Evolutionary conservation across 1,284 basidiomycete species (phyloP).

Genomic region (Inonotus obliquus): DNA sequence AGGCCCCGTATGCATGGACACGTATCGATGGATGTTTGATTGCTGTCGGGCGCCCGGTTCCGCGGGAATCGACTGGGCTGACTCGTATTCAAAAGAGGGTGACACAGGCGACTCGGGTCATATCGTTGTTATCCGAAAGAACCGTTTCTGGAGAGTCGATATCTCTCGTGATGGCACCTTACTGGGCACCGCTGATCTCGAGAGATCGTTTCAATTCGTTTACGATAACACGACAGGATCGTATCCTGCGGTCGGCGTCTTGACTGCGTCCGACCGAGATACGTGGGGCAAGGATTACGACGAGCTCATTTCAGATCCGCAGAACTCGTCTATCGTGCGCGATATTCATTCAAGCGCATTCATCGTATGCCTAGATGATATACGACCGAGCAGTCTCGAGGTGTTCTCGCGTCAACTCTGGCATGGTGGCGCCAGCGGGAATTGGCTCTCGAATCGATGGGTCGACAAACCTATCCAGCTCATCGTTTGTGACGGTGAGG

Average conservation of each 20-base stretch:
- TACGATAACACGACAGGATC: conserved; percentile 59
- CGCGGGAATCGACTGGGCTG: conserved; percentile 70
- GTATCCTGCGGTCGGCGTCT: conserved; percentile 69
- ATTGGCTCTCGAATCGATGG: conserved; percentile 60
- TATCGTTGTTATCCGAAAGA: conserved; percentile 74
- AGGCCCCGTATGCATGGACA: conserved; percentile 82
- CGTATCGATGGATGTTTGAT: conserved; percentile 93
- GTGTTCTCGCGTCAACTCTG: conserved; percentile 64
- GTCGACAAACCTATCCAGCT: conserved; percentile 85
- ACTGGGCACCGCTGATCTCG: conserved; percentile 65
- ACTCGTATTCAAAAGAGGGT: conserved; percentile 61
- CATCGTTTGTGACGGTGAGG: conserved; percentile 76
- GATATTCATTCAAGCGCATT: conserved; percentile 81
- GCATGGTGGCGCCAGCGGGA: conserved; percentile 52
- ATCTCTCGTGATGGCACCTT: conserved; percentile 52
- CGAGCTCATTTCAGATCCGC: conserved; percentile 46
- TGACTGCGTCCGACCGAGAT: conserved; percentile 79
- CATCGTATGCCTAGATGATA: conserved; percentile 72
- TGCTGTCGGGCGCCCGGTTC: conserved; percentile 78
- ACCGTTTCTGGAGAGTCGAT: conserved; percentile 74
- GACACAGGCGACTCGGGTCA: conserved; percentile 67
- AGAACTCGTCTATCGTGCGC: conserved; percentile 63
- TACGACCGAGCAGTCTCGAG: conserved; percentile 46
- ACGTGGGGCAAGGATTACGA: conserved; percentile 80
- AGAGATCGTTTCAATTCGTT: conserved; percentile 72